Evolutionary conservation across 441 rosid species (phyloP), one percentile per base, ranked within the genome.

Genomic region (Populus trichocarpa): DNA sequence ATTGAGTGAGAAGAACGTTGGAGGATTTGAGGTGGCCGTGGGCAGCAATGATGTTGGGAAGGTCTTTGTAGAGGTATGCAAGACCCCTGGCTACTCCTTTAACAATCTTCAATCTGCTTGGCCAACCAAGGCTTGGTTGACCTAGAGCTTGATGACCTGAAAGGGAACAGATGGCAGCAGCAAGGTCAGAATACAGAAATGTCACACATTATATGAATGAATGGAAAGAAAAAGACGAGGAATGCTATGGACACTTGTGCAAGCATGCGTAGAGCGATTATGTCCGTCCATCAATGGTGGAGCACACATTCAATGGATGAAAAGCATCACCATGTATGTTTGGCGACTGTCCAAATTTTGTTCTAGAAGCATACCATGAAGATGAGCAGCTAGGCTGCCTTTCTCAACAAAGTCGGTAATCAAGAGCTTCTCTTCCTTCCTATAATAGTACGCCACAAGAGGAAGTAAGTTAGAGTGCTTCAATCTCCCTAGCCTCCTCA

Each of bases 1-100:
- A 81, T 23, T 84, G 78, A 35, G 83, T 74, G 2, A 96, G 80
- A 65, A 96, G 92, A 35, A 96, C 90, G 30, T 96, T 96, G 16
- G 98, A 93, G 71, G 98, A 94, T 82, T 96, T 96, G 7, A 94
- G 88, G 83, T 96, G 98, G n/a, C 99, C 99, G 66, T 96, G 97
- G n/a, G 98, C 90, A 22, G 87, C 85, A 0, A 88, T 78, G 1
- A 92, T 83, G 72, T 79, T 80, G 0, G 94, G 95, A 63, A 94
- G 89, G 83, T 93, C 94, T 3, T 70, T 86, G 86, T 86, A 86
- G 50, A 96, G 89, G 81, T 89, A 92, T 32, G 78, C 77, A 79
- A 96, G 87, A 1, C 98, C 99, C 79, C 74, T 94, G 2, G 86
- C 89, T 22, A 92, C 87, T 23, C 99, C 99, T 84, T 93, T 91